Conservation (phyloP, 768 basidiomycete genomes). For the Inosperma sp. region DNA sequence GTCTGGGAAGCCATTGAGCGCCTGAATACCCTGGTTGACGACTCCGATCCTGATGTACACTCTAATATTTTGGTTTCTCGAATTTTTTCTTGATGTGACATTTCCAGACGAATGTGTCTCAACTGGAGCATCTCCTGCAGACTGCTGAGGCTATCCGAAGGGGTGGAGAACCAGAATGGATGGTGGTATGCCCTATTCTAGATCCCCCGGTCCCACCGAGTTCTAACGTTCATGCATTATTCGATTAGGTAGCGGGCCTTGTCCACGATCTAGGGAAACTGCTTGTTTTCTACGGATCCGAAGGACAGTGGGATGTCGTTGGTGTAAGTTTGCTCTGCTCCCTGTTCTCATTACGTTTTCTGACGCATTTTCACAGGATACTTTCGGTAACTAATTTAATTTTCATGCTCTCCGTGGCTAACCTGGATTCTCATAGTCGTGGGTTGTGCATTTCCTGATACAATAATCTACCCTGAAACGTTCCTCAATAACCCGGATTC, state of each 20-base stretch:
- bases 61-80: background rate
- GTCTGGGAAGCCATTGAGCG: no score
- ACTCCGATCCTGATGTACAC: constrained; percentile 82
- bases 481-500: constrained; percentile 68
- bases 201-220: no score
- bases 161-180: constrained; percentile 88
- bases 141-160: no score
- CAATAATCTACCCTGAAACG: constrained; percentile 75
- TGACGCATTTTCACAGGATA: constrained; percentile 32
- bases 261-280: constrained; percentile 90
- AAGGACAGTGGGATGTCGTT: constrained; percentile 94
- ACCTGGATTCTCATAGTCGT: no score
- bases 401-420: constrained; percentile 21
- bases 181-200: constrained; percentile 50
- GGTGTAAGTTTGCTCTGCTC: constrained; percentile 47
- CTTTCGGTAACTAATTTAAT: constrained; percentile 32
- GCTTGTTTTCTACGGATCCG: constrained; percentile 72
- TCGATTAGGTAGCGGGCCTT: constrained; percentile 69
- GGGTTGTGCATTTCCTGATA: constrained; percentile 79
- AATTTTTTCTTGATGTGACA: constrained; percentile 22
- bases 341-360: constrained; percentile 5
- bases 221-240: constrained; percentile 2
- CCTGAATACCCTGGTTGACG: constrained; percentile 84
- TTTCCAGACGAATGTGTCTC: constrained; percentile 62
- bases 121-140: no score